Percentiles rank a stretch among this genome's conserved stretches.
Conservation (phyloP, 495 filamentous ascomycete species). For the Trichoderma reesei region DNA sequence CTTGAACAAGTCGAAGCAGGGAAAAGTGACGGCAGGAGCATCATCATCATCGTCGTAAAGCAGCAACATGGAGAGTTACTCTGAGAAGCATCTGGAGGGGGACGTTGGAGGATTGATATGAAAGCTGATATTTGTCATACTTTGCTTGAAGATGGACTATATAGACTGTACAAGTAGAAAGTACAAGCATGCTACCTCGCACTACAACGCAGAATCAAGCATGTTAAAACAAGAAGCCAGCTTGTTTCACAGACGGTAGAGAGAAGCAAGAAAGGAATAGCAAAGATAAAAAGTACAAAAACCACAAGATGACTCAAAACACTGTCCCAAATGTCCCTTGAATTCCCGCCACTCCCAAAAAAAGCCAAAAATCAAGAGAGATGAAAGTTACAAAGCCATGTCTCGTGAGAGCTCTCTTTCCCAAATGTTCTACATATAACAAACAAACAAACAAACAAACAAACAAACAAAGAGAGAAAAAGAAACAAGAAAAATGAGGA, state of each 20-base stretch:
- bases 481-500: neutral
- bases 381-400: slow-evolving; percentile 5
- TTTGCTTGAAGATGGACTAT: too few species aligned
- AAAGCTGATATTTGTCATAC: too few species aligned
- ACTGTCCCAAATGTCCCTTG: neutral
- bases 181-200: too few species aligned
- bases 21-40: neutral
- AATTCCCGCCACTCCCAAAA: neutral
- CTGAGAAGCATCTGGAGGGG: too few species aligned
- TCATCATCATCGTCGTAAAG: neutral
- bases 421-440: neutral
- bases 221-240: too few species aligned
- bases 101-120: too few species aligned
- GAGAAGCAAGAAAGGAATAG: too few species aligned
- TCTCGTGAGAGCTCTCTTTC: slow-evolving; percentile 8
- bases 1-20: slow-evolving; percentile 21
- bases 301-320: neutral
- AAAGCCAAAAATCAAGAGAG: neutral
- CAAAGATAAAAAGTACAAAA: neutral
- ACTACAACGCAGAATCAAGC: too few species aligned
- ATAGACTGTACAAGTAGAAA: too few species aligned
- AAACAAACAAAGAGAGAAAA: too few species aligned
- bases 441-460: slow-evolving; percentile 1
- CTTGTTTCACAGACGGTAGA: too few species aligned
- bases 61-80: too few species aligned